Conservation (phyloP, 2,329 filamentous ascomycete genomes). For the Botryosphaeria dothidea region DNA sequence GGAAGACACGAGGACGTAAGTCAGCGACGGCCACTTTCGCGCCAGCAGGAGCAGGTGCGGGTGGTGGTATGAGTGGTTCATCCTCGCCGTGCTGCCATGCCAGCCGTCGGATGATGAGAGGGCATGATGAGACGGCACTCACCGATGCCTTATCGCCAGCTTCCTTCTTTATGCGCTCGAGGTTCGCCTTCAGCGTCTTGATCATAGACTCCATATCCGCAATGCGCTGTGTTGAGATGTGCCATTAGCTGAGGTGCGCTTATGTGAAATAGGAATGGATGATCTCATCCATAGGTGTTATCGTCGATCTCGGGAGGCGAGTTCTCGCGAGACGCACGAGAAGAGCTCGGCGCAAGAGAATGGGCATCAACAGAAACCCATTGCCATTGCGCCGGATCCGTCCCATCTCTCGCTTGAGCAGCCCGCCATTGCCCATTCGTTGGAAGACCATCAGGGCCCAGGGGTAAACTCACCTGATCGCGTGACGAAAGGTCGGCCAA, state of each 20-base stretch:
- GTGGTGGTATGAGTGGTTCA: neutral
- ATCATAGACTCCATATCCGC: constrained; percentile 17
- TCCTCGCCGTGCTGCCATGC: constrained; percentile 13
- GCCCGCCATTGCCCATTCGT: neutral
- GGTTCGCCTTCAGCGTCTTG: constrained; percentile 27
- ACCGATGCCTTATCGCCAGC: constrained; percentile 39
- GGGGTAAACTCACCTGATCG: constrained; percentile 2
- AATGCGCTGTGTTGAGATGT: neutral
- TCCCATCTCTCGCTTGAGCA: neutral
- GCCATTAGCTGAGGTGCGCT: neutral
- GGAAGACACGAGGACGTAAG: constrained; percentile 10
- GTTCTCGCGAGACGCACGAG: neutral
- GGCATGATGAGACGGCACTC: constrained; percentile 22
- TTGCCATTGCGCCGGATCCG: neutral
- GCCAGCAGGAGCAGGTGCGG: constrained; percentile 8
- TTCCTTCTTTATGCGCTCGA: constrained; percentile 37
- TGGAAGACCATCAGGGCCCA: neutral
- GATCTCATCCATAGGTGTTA: neutral
- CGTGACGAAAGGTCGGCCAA: constrained; percentile 31
- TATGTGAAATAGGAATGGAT: neutral
- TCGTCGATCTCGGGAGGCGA: neutral
- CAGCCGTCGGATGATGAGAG: constrained; percentile 12
- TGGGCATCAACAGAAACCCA: neutral
- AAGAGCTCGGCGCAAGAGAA: neutral
- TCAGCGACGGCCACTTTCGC: constrained; percentile 15